These are phyloP conservation scores for Decorospora gaudefroyi DNA, from an alignment of 2,329 filamentous ascomycete species.

Conservation along the genomic window DNA sequence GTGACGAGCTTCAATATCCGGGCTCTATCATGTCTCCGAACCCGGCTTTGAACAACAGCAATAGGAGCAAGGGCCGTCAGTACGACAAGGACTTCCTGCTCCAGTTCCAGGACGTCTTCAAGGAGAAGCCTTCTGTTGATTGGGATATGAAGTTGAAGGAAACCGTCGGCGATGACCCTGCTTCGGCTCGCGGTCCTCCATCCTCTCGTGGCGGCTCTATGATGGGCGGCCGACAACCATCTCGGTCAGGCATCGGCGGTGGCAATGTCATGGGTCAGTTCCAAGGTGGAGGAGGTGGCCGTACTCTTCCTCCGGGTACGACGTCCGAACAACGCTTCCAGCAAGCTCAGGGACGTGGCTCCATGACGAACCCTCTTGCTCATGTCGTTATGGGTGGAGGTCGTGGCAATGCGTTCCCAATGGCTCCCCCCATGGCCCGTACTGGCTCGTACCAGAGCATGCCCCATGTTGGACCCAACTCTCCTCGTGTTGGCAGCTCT, in stretches of 20 bases:
- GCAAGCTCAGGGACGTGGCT: constrained; percentile 32
- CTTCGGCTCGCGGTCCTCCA: constrained; percentile 64
- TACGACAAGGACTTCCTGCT: constrained; percentile 95
- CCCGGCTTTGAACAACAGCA: constrained; percentile 82
- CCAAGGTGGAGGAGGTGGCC: constrained; percentile 51
- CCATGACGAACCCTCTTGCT: constrained; percentile 59
- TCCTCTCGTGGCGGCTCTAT: constrained; percentile 61
- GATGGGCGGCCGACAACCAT: constrained; percentile 56
- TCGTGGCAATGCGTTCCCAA: constrained; percentile 62
- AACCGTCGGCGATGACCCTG: constrained; percentile 76
- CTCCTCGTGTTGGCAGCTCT: constrained; percentile 70
- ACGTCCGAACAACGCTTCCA: constrained; percentile 75
- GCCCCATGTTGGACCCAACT: constrained; percentile 66
- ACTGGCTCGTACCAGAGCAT: constrained; percentile 63
- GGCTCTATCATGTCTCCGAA: constrained; percentile 82
- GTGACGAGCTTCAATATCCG: constrained; percentile 79
- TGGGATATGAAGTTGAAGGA: constrained; percentile 89
- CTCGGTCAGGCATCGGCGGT: constrained; percentile 43
- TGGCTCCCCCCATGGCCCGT: constrained; percentile 68
- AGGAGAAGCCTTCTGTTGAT: constrained; percentile 91
- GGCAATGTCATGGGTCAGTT: constrained; percentile 71
- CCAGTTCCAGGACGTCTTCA: constrained; percentile 95
- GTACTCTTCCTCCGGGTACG: constrained; percentile 73
- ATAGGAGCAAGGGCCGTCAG: constrained; percentile 83
- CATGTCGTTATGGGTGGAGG: constrained; percentile 59